phyloP scores from a whole-genome alignment of 2,329 filamentous ascomycete species.

The Coleophoma cylindrospora region DNA sequence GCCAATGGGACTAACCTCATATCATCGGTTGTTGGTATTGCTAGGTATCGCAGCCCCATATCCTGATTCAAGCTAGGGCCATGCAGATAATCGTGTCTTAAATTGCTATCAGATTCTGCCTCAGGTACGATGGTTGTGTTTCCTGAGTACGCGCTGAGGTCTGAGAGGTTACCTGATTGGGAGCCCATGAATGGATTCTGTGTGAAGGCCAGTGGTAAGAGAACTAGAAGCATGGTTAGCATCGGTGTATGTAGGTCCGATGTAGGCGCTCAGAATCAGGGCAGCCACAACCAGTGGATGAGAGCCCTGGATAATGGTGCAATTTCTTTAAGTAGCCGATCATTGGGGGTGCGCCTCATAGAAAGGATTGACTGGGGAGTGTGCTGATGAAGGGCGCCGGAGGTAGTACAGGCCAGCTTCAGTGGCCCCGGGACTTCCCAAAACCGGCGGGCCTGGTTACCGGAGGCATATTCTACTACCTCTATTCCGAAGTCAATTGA shows the following conservation, averaged over 20 bases:
- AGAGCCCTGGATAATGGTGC: too few relatives aligned
- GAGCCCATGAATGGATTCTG: slow-evolving; percentile 29
- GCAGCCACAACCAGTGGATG: too few relatives aligned
- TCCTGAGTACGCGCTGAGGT: slow-evolving; percentile 24
- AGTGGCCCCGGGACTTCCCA: too few relatives aligned
- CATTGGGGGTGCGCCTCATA: too few relatives aligned
- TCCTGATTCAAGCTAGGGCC: slow-evolving; percentile 21
- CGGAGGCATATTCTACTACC: too few relatives aligned
- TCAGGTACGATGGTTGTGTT: slow-evolving; percentile 27
- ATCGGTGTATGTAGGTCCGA: neutral
- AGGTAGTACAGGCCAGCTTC: too few relatives aligned
- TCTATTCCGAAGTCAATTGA: too few relatives aligned
- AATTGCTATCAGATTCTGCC: slow-evolving; percentile 27
- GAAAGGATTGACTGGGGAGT: too few relatives aligned
- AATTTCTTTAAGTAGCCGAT: too few relatives aligned
- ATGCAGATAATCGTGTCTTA: slow-evolving; percentile 24
- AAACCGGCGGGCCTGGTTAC: too few relatives aligned
- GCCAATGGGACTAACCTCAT: slow-evolving; percentile 27
- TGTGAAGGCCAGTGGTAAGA: slow-evolving; percentile 16
- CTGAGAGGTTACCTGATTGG: slow-evolving; percentile 28
- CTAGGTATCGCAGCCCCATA: slow-evolving; percentile 29
- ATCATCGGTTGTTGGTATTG: slow-evolving; percentile 26
- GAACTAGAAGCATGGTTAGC: slow-evolving; percentile 19
- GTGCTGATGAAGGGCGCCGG: too few relatives aligned
- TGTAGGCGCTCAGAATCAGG: too few relatives aligned